These are phyloP conservation scores for Infundibulicybe gibba DNA, from an alignment of 768 basidiomycete genomes.

Conservation along the genomic window DNA sequence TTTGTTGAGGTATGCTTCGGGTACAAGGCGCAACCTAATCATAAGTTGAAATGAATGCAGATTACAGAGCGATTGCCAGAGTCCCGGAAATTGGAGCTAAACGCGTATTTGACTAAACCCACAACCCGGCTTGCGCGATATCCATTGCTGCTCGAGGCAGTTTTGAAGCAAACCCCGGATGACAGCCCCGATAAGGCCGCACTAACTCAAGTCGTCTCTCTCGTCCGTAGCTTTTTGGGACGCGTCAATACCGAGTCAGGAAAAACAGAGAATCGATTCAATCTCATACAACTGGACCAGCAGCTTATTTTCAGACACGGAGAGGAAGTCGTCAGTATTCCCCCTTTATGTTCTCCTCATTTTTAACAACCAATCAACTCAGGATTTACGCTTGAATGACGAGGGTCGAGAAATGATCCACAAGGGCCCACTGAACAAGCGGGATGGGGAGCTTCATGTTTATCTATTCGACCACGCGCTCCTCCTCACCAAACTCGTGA, in stretches of 20 bases:
- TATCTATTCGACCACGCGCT: slow-evolving; percentile 97
- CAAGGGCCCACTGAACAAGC: slow-evolving; percentile 86
- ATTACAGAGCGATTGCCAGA: slow-evolving; percentile 89
- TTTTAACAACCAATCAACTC: slow-evolving; percentile 3
- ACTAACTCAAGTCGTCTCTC: slow-evolving; percentile 71
- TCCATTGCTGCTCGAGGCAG: slow-evolving; percentile 88
- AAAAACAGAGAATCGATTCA: slow-evolving; percentile 94
- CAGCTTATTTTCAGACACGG: slow-evolving; percentile 88
- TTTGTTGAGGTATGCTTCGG: slow-evolving; percentile 85
- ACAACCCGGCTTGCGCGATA: slow-evolving; percentile 97
- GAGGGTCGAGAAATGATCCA: slow-evolving; percentile 89
- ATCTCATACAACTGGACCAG: slow-evolving; percentile 88
- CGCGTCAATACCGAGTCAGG: slow-evolving; percentile 94
- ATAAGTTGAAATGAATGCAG: slow-evolving; percentile 31
- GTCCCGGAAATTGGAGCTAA: slow-evolving; percentile 94
- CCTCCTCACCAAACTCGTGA: slow-evolving; percentile 79
- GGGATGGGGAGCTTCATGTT: slow-evolving; percentile 88
- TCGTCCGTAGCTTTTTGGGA: slow-evolving; percentile 78
- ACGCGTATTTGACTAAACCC: slow-evolving; percentile 97
- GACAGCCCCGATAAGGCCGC: slow-evolving; percentile 82
- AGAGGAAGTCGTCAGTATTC: slow-evolving; percentile 75
- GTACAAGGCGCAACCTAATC: background rate
- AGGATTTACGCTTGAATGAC: slow-evolving; percentile 86
- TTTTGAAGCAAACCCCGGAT: slow-evolving; percentile 88
- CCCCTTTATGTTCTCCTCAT: background rate